Percentiles rank a stretch among this genome's conserved stretches.
Evolutionary conservation across 78 protist genomes (phyloP).

Genomic region (Polysphondylium violaceum): DNA sequence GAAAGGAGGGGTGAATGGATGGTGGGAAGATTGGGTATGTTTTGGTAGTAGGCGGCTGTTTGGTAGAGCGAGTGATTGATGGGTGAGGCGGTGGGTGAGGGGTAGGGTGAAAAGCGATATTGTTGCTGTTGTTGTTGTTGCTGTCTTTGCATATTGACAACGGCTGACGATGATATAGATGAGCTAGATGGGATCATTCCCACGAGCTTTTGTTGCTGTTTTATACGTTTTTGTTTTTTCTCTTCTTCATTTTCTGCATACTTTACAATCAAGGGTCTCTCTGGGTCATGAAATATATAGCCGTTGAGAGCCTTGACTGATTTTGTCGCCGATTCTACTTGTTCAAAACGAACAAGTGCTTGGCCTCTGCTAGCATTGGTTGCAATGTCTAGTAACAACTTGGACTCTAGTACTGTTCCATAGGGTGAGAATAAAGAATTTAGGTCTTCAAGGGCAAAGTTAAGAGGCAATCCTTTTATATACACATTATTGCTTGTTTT

Average conservation of each 20-base stretch:
- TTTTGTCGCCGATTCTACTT: constrained; percentile 37
- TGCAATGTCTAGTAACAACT: constrained; percentile 21
- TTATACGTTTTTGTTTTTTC: constrained; percentile 7
- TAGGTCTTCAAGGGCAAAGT: constrained; percentile 17
- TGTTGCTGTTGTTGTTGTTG: constrained; percentile 29
- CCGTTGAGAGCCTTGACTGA: constrained; percentile 12
- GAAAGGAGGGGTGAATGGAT: background rate
- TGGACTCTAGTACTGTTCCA: constrained; percentile 45
- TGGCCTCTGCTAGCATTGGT: constrained; percentile 69
- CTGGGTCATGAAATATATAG: constrained; percentile 20
- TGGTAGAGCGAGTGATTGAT: background rate
- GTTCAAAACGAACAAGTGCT: constrained; percentile 40
- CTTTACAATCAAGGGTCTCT: constrained; percentile 6
- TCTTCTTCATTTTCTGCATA: constrained; percentile 65
- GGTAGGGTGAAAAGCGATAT: constrained; percentile 50
- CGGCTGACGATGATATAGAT: background rate
- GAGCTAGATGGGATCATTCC: background rate
- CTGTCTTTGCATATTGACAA: constrained; percentile 3
- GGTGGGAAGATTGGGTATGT: background rate
- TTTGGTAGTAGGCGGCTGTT: constrained; percentile 3
- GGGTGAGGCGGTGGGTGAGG: constrained; percentile 15
- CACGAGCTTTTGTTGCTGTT: background rate
- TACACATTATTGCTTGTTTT: constrained; percentile 37
- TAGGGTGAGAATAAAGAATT: constrained; percentile 12
- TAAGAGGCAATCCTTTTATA: constrained; percentile 52